These are phyloP conservation scores for Syzygium grande DNA, from an alignment of 345 rosid species.

Conservation along the genomic window DNA sequence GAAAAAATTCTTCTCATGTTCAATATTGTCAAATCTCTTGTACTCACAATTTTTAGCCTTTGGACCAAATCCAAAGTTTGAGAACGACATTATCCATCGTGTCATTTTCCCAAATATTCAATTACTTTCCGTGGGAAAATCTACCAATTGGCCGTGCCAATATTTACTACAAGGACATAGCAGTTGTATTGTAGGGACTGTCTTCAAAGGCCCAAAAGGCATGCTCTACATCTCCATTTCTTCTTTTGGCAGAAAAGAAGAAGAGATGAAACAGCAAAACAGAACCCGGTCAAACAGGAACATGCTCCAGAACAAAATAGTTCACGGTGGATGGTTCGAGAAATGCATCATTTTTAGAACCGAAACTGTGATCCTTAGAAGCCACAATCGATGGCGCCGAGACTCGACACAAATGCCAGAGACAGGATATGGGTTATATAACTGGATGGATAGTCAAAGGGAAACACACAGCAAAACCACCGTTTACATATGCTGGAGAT, in stretches of 20 bases:
- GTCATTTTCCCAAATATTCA: neutral
- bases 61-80: neutral
- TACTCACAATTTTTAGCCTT: neutral
- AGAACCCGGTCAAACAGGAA: neutral
- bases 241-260: neutral
- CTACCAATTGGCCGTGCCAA: neutral
- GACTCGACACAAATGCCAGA: neutral
- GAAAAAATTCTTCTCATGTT: neutral
- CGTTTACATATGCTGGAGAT: neutral
- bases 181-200: neutral
- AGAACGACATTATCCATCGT: rapidly evolving
- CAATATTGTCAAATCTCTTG: neutral
- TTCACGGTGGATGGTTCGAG: neutral
- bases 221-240: neutral
- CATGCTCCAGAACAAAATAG: neutral
- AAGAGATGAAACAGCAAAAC: neutral
- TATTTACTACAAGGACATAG: neutral
- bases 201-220: neutral
- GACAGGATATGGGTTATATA: neutral
- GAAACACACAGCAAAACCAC: neutral
- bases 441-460: neutral
- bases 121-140: neutral
- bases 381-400: neutral
- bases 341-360: neutral
- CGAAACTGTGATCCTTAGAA: neutral